Base-by-base conservation (phyloP, 768 basidiomycete species). In the Termitomyces sp. region DNA sequence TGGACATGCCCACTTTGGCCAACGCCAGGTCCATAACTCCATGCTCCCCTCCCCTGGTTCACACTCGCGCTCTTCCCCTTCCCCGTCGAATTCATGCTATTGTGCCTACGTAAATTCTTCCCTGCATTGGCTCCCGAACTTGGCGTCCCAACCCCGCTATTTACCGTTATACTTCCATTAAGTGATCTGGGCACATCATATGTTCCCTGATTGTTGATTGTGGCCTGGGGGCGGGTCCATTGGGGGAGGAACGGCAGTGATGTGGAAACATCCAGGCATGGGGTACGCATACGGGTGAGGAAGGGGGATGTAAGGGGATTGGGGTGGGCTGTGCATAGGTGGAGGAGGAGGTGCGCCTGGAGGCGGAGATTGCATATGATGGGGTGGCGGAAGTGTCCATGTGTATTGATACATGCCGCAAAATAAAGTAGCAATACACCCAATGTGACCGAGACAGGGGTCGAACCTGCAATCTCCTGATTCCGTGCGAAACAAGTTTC, bases 381-480 rank as follows among this genome's bases (percentile, higher is more conserved):
- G 30, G 30, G 67, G 70, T 46, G 63, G 63, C 9, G 65, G 68
- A 48, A 67, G 76, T 56, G 72, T 72, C 71, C 77, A 75, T n/a
- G 62, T 65, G 56, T 75, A 78, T 38, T 67, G 67, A 35, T 74
- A 8, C 30, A 7, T 31, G 5, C 9, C 30, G 9, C 6, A 35
- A 35, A 12, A 12, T 10, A 35, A 11, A 12, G 0, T 2, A 2
- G 30, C 12, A 35, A 17, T 10, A 9, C 1, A 28, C 11, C 5
- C n/a, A 37, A 42, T 11, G 23, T 61, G 62, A 63, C 62, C 60
- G 62, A 63, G 64, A 61, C 84, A 86, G 83, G 83, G 80, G 75
- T 86, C 81, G 84, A 85, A 86, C 84, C 83, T 85, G 83, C 83
- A 84, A 85, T 83, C 84, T 86, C 83, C 83, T 85, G 84, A 84